These are phyloP conservation scores for Stagonosporopsis vannaccii DNA, from an alignment of 2,329 filamentous ascomycete species.

Conservation along the genomic window DNA sequence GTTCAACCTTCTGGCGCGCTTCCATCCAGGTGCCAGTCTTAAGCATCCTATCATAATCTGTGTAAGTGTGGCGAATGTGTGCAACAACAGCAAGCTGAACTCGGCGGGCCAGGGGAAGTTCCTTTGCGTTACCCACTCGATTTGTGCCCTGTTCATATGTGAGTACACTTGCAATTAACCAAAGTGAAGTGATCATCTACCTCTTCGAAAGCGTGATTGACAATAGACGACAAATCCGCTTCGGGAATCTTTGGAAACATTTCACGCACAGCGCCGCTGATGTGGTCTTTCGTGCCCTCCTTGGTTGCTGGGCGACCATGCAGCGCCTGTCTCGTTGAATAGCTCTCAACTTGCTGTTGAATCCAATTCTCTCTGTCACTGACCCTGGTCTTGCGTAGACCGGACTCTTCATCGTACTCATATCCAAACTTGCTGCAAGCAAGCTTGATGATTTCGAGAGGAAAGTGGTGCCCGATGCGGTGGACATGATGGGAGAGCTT, in stretches of 20 bases:
- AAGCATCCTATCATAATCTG: constrained; percentile 67
- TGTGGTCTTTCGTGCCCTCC: constrained; percentile 62
- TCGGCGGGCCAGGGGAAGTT: constrained; percentile 62
- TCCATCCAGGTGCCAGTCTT: constrained; percentile 61
- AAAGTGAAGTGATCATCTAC: constrained; percentile 40
- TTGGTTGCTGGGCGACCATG: constrained; percentile 37
- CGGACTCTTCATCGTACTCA: constrained; percentile 26
- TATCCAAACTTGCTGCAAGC: constrained; percentile 61
- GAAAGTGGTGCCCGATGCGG: constrained; percentile 69
- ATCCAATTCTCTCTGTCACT: constrained; percentile 38
- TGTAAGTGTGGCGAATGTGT: constrained; percentile 68
- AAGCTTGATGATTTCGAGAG: constrained; percentile 64
- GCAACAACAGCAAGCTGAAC: constrained; percentile 68
- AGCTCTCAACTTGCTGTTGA: constrained; percentile 46
- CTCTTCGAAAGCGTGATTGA: constrained; percentile 67
- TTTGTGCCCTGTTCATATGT: constrained; percentile 55
- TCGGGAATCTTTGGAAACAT: constrained; percentile 69
- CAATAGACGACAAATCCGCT: constrained; percentile 63
- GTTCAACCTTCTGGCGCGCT: constrained; percentile 63
- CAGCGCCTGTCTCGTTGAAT: constrained; percentile 36
- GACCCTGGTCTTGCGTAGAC: constrained; percentile 32
- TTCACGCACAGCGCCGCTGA: constrained; percentile 65
- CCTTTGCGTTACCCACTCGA: constrained; percentile 64
- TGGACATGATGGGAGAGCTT: constrained; percentile 67
- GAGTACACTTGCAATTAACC: constrained; percentile 12